Evolutionary conservation across 768 basidiomycete genomes (phyloP).

Genomic region (Termitomyces sp.): DNA sequence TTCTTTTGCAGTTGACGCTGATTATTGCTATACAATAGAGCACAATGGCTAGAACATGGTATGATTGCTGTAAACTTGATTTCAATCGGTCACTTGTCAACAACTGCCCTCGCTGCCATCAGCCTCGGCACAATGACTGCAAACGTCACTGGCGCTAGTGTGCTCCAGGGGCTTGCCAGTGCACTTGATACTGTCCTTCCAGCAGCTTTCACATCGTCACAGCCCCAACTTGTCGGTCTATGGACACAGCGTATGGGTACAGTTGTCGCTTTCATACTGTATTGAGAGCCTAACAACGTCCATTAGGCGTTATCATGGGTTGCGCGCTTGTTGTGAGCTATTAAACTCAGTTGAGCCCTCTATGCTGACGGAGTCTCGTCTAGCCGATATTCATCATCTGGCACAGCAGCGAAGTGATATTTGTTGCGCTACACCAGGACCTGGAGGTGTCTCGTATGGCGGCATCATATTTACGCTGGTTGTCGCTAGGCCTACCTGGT

Average conservation of each 20-base stretch:
- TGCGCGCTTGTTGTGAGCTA: slow-evolving; percentile 2
- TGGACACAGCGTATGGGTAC: slow-evolving; percentile 65
- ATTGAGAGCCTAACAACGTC: background rate
- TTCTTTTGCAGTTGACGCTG: background rate
- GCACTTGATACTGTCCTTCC: slow-evolving; percentile 73
- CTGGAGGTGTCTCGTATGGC: slow-evolving; percentile 6
- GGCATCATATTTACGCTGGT: slow-evolving; percentile 2
- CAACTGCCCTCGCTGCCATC: slow-evolving; percentile 61
- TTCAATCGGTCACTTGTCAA: slow-evolving; percentile 70
- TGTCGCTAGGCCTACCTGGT: background rate
- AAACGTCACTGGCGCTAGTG: slow-evolving; percentile 23
- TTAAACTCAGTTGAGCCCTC: background rate
- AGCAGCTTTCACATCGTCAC: slow-evolving; percentile 68
- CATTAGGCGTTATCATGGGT: slow-evolving; percentile 3
- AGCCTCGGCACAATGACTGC: slow-evolving; percentile 47
- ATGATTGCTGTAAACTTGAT: slow-evolving; percentile 61
- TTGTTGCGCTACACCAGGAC: background rate
- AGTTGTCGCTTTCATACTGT: background rate
- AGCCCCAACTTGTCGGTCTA: slow-evolving; percentile 32
- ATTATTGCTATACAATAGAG: background rate
- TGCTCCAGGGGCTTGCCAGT: slow-evolving; percentile 56
- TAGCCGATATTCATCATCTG: background rate
- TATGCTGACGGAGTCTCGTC: background rate
- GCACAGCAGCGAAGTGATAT: background rate
- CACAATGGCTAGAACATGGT: slow-evolving; percentile 56